phyloP scores from a whole-genome alignment of 2,329 filamentous ascomycete genomes.

The Exophiala alcalophila region DNA sequence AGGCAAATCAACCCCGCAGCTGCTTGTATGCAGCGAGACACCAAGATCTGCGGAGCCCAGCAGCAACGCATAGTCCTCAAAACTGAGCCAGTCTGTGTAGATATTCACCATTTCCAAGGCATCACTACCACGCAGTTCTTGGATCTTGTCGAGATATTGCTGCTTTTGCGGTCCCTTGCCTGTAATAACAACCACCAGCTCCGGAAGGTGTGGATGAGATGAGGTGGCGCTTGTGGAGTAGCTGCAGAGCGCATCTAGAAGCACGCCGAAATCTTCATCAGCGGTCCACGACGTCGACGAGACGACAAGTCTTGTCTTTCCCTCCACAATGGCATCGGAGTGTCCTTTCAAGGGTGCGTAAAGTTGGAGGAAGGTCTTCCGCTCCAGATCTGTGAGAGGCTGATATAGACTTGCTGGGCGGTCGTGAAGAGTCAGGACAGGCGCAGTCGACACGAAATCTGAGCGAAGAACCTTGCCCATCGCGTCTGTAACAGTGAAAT shows the following conservation, averaged over 20 bases:
- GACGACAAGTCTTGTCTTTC: slow-evolving; percentile 68
- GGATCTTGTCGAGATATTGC: slow-evolving; percentile 66
- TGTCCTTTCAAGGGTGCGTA: slow-evolving; percentile 63
- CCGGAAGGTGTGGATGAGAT: slow-evolving; percentile 52
- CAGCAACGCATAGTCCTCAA: slow-evolving; percentile 77
- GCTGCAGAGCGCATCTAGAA: slow-evolving; percentile 74
- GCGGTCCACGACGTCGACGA: slow-evolving; percentile 97
- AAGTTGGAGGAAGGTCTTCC: slow-evolving; percentile 59
- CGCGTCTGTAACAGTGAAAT: slow-evolving; percentile 84
- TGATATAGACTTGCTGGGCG: slow-evolving; percentile 80
- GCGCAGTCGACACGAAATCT: slow-evolving; percentile 63
- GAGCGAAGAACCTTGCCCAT: slow-evolving; percentile 73
- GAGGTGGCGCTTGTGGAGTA: slow-evolving; percentile 61
- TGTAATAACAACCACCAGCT: slow-evolving; percentile 84
- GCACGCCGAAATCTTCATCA: slow-evolving; percentile 88
- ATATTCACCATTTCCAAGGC: slow-evolving; percentile 70
- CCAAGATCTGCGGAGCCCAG: slow-evolving; percentile 85
- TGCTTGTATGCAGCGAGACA: slow-evolving; percentile 87
- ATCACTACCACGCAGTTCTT: slow-evolving; percentile 57
- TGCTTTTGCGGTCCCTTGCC: slow-evolving; percentile 85
- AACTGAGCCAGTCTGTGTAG: slow-evolving; percentile 78
- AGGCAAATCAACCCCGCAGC: slow-evolving; percentile 88
- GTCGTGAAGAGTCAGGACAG: slow-evolving; percentile 75
- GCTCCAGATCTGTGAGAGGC: slow-evolving; percentile 56
- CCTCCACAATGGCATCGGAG: slow-evolving; percentile 57